Evolutionary conservation across 768 basidiomycete species (phyloP), one percentile per base, ranked within the genome.

Genomic region (Porpolomopsis calyptriformis): DNA sequence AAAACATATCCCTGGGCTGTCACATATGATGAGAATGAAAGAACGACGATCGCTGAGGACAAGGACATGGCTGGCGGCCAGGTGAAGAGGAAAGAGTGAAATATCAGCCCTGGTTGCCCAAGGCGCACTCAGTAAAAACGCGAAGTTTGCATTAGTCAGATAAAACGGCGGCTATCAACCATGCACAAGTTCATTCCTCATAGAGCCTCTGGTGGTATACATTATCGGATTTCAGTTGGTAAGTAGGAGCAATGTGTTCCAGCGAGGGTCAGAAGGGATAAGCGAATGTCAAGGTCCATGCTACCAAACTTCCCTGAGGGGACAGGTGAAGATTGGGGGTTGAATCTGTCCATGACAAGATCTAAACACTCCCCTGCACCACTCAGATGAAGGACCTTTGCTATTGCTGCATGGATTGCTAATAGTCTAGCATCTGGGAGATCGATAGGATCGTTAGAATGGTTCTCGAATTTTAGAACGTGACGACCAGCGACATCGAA

Each of bases 351-450:
- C 37, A 22, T 38, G 9, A 38, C 20, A 22, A 38, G 22, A 37
- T 46, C 45, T 19, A 46, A 37, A 12, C 16, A 23, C 36, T 46
- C 45, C 19, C 33, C 45, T 37, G 25, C 45, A 26, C 45, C 45
- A 36, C 45, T 46, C 29, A 37, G 18, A 46, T 46, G 45, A 36
- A 46, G 45, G 33, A 46, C 45, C 35, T 37, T 46, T 33, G 45
- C 45, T 23, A 46, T 46, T 24, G 45, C 35, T 7, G 37, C 37
- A 16, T 38, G 37, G 19, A 45, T 45, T 23, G n/a, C n/a, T n/a
- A 45, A 11, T 7, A 38, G 39, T 36, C 39, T 33, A 19, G 34
- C 19, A 35, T 46, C 34, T 35, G 45, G 45, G 37, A 47, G 46
- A 18, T 36, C 36, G 23, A 40, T 40, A 33, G 34, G 36, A 7